These are phyloP conservation scores for Entomortierella chlamydospora DNA, from an alignment of 192 early-diverging fungal genomes.

Conservation along the genomic window DNA sequence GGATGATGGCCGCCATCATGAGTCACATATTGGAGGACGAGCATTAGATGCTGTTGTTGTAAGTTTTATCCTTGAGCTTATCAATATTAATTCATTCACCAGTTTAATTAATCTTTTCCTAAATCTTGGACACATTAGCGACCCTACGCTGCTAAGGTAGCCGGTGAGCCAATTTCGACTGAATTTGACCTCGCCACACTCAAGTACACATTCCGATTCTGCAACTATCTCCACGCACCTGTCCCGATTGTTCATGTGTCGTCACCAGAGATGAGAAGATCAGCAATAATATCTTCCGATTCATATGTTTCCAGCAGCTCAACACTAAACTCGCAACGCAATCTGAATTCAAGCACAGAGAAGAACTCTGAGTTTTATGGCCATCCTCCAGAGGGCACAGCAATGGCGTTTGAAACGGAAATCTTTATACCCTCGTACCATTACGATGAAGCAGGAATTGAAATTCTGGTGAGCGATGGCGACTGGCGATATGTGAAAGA, in stretches of 20 bases:
- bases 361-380: slow-evolving; percentile 19
- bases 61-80: too few relatives aligned
- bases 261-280: slow-evolving; percentile 5
- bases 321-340: not conserved
- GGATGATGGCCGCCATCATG: slow-evolving; percentile 54
- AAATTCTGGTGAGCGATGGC: slow-evolving; percentile 75
- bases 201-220: slow-evolving; percentile 71
- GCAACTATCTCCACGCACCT: slow-evolving; percentile 49
- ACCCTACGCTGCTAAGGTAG: slow-evolving; percentile 82
- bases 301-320: slow-evolving; percentile 1
- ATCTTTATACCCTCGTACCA: slow-evolving; percentile 83
- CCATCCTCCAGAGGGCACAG: slow-evolving; percentile 29
- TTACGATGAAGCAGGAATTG: slow-evolving; percentile 60
- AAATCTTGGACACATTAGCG: slow-evolving; percentile 56
- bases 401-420: slow-evolving; percentile 64
- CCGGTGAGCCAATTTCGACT: slow-evolving; percentile 70
- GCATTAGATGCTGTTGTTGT: slow-evolving; percentile 83
- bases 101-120: not conserved
- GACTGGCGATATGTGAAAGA: slow-evolving; percentile 76
- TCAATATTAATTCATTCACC: too few relatives aligned
- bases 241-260: slow-evolving; percentile 38
- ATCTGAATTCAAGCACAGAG: slow-evolving; percentile 14
- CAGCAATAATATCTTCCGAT: not conserved
- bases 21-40: slow-evolving; percentile 77
- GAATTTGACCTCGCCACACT: slow-evolving; percentile 71